Evolutionary conservation across 2,329 filamentous ascomycete genomes (phyloP).

Genomic region (Fusarium guadeloupense): DNA sequence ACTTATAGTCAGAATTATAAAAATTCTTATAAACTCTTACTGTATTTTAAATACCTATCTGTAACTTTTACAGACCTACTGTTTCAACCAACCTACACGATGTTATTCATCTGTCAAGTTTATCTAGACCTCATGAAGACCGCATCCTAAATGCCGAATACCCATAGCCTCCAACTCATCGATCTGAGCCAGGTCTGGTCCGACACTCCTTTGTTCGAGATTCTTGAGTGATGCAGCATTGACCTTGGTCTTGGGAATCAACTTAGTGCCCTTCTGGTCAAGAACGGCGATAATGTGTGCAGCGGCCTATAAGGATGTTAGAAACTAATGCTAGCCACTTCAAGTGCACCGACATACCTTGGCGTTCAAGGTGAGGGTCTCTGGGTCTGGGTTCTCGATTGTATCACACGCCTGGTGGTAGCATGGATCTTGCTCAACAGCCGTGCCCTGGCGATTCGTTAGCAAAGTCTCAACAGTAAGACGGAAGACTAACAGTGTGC

Average conservation of each 20-base stretch:
- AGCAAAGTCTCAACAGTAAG: fast-evolving
- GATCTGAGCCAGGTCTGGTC: constrained; percentile 37
- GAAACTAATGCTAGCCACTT: fast-evolving
- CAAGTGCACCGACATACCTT: constrained; percentile 13
- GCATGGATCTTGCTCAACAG: constrained; percentile 38
- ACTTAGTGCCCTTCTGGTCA: constrained; percentile 33
- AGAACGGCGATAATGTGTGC: constrained; percentile 54
- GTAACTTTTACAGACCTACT: no score
- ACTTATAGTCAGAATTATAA: no score
- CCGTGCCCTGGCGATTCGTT: constrained; percentile 5
- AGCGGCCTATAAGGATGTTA: constrained; percentile 48
- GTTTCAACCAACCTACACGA: no score
- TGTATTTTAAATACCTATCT: no score
- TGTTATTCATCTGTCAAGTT: no score
- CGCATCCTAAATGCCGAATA: constrained; percentile 49
- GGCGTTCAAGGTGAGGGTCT: constrained; percentile 43
- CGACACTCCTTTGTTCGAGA: constrained; percentile 24
- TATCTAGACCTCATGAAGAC: constrained; percentile 32
- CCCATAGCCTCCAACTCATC: constrained; percentile 49
- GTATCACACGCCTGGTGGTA: constrained; percentile 50
- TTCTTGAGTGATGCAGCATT: constrained; percentile 14
- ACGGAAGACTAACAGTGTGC: constrained; percentile 7
- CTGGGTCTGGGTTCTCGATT: constrained; percentile 49
- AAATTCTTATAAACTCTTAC: no score
- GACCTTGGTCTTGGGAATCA: constrained; percentile 41